Base-by-base conservation (phyloP, 1,284 basidiomycete species). In the Sanghuangporus sanghuang region DNA sequence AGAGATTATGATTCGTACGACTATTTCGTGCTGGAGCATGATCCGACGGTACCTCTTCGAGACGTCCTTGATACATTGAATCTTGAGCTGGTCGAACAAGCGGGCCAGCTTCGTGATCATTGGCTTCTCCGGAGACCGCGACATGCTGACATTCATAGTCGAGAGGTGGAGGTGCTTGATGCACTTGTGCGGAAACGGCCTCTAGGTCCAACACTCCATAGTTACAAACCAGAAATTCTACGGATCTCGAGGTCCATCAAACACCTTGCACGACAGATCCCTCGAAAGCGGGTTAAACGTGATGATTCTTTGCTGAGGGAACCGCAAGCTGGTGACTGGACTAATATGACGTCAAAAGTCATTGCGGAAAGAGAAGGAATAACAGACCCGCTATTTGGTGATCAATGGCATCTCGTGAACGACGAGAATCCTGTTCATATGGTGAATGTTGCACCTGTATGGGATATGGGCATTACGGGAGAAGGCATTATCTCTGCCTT, bases 331-430 rank as follows among this genome's bases (percentile, higher is more conserved):
- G 72, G 67, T 46, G 66, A 68, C 27, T 66, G 71, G 55, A 65
- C 77, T 40, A 68, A 71, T 6, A 71, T 74, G 36, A 73, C 78
- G 40, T 71, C 79, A 3, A 73, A 83, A 16, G 81, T 78, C 32
- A 77, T 89, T 39, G 85, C 85, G 2, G 77, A 83, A 65, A 80
- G 84, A 12, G 81, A 96, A 60, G 83, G 82, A 38, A 88, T 99
- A 66, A 71, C 79, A n/a, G 96, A 99, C 71, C 96, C 97, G 0
- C 81, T 92, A 67, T 96, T 98, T 71, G 72, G 81, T 39, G 76
- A 87, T 67, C 96, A 99, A 80, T 99, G 97, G 97, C 96, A 98
- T 78, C 78, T 94, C 16, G 81, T 93, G 59, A 94, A 95, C 73
- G 84, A 89, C 67, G 81, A 89, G 46, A 84, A 78, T 64, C 87